A percentile compares a stretch with the other conserved stretches of the same genome.
Evolutionary conservation across 2,329 filamentous ascomycete species (phyloP).

Genomic region (Tricladium varicosporioides): DNA sequence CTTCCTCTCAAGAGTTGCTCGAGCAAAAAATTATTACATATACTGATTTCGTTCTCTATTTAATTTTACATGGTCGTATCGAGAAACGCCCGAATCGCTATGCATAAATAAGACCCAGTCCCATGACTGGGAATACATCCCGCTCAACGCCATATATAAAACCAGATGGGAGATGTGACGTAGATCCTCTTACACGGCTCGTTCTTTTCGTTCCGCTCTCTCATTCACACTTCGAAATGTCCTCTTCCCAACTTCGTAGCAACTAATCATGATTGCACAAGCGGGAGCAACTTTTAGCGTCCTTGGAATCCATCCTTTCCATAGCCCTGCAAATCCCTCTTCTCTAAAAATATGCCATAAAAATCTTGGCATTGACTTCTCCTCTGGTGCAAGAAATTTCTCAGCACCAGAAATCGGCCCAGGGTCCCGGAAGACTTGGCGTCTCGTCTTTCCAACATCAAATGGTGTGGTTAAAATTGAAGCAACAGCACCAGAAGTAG

Average conservation of each 20-base stretch:
- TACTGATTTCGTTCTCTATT: constrained; percentile 2
- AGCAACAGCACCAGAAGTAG: constrained; percentile 77
- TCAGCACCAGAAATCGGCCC: constrained; percentile 33
- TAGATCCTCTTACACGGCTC: constrained; percentile 16
- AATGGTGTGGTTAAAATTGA: constrained; percentile 92
- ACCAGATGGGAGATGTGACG: constrained; percentile 11
- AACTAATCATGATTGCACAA: constrained; percentile 99
- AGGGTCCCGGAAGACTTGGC: constrained; percentile 75
- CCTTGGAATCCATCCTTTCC: constrained; percentile 87
- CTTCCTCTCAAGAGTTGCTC: too few relatives aligned
- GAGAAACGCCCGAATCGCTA: constrained; percentile 24
- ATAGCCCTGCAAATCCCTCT: constrained; percentile 78
- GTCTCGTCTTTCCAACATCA: constrained; percentile 94
- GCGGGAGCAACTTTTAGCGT: constrained; percentile 94
- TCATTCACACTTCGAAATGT: constrained; percentile 76
- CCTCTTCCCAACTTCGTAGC: constrained; percentile 93
- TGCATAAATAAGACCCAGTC: constrained; percentile 16
- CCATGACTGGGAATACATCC: constrained; percentile 2
- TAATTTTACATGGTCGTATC: constrained; percentile 14
- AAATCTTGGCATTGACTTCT: constrained; percentile 75
- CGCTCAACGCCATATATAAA: constrained; percentile 14
- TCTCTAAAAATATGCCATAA: constrained; percentile 88
- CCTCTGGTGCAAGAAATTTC: constrained; percentile 59
- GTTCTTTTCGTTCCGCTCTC: constrained; percentile 32
- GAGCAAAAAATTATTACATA: too few relatives aligned